Evolutionary conservation across 2,329 filamentous ascomycete genomes (phyloP), one percentile per base, ranked within the genome.

Genomic region (Epichloe glyceriae): DNA sequence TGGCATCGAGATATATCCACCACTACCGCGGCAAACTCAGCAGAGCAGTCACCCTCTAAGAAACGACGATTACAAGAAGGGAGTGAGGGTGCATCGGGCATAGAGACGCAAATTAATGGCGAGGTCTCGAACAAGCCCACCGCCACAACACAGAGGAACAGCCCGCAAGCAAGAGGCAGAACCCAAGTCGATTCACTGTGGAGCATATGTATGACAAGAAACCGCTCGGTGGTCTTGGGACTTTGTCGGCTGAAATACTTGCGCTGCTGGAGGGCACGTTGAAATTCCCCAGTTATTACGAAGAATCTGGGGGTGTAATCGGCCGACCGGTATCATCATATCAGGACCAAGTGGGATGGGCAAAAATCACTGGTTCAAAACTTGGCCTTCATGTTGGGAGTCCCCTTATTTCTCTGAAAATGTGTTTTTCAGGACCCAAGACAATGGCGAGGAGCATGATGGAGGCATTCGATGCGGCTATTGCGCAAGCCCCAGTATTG

Each of bases 311-410:
- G 40, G 46, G 5, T 57, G 55, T 50, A 51, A 57, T n/a, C 54
- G 50, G 17, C 49, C 53, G 0, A 52, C 60, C 0, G 86, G 86
- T 47, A 80, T 93, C 15, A 66, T 93, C 3, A 68, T 94, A 2
- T 85, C 90, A 58, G 88, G 88, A 0, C 88, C 88, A 0, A 80
- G 85, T 1, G 87, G 87, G 17, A 88, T 85, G 55, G 88, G 88
- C 55, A 93, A 94, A 64, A 88, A 0, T 82, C 87, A 63, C 77
- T 91, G 45, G 81, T 87, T 6, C 79, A 84, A 59, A 84, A 82
- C 1, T 80, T 87, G 55, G 87, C 88, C 2, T 82, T 84, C 2
- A 78, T 81, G 54, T 70, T 88, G 15, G 81, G 80, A 1, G 80
- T 91, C 0, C 85, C 0, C 85, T 91, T 53, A 78, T 94, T 48